Conservation (phyloP, 495 filamentous ascomycete species). For the Xylaria nigripes region DNA sequence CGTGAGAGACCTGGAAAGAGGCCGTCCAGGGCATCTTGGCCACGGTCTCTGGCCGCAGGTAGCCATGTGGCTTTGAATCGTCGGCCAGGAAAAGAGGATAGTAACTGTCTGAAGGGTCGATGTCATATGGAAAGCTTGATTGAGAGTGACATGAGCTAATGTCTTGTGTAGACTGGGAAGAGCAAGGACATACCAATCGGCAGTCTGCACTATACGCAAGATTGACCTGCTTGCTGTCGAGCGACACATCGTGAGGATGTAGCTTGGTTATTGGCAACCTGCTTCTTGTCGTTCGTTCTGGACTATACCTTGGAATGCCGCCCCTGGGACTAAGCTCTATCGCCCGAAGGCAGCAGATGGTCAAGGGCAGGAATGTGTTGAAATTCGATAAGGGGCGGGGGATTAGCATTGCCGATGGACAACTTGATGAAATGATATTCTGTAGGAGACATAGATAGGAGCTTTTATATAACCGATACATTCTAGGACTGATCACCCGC, state of each 20-base stretch:
- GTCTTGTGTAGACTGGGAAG: neutral
- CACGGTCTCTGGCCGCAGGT: conserved; percentile 34
- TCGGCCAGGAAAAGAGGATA: conserved; percentile 29
- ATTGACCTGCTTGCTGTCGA: conserved; percentile 6
- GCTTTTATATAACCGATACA: too few species aligned
- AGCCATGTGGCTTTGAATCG: conserved; percentile 35
- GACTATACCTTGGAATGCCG: too few species aligned
- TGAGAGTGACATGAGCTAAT: conserved; percentile 6
- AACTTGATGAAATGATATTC: too few species aligned
- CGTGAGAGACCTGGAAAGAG: conserved; percentile 30
- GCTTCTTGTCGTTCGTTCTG: neutral
- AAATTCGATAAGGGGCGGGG: too few species aligned
- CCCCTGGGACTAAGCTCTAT: too few species aligned
- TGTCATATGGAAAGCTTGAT: conserved; percentile 22
- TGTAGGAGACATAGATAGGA: too few species aligned
- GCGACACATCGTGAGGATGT: conserved; percentile 6
- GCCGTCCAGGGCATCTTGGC: conserved; percentile 39
- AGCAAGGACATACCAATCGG: conserved; percentile 8
- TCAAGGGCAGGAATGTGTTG: too few species aligned
- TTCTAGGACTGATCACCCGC: too few species aligned
- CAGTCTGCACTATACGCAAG: conserved; percentile 11
- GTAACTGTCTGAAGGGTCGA: conserved; percentile 13
- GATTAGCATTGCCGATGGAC: too few species aligned
- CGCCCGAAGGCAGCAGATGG: too few species aligned
- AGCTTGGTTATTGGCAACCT: neutral